These are phyloP conservation scores for Zhuliangozyma blackwelliae DNA, from an alignment of 1,139 yeast species.

Conservation along the genomic window DNA sequence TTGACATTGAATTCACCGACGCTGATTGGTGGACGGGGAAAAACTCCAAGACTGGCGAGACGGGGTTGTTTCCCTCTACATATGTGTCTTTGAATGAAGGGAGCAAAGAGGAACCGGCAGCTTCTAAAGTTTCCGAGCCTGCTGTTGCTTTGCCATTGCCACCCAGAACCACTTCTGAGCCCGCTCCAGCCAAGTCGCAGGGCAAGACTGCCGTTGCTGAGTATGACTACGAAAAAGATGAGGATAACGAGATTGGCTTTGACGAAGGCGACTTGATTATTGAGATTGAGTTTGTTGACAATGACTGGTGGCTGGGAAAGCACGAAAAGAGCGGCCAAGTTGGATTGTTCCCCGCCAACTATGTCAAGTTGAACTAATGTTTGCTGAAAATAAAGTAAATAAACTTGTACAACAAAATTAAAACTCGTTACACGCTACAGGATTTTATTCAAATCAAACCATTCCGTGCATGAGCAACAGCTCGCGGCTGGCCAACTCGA, in stretches of 20 bases:
- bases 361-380: slow-evolving; percentile 47
- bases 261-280: slow-evolving; percentile 77
- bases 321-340: slow-evolving; percentile 62
- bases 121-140: slow-evolving; percentile 4
- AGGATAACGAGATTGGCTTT: slow-evolving; percentile 80
- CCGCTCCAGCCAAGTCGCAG: slow-evolving; percentile 9
- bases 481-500: slow-evolving; percentile 25
- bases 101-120: background rate
- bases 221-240: slow-evolving; percentile 68
- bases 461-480: slow-evolving; percentile 14
- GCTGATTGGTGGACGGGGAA: slow-evolving; percentile 84
- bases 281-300: slow-evolving; percentile 85
- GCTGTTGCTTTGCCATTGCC: slow-evolving; percentile 1
- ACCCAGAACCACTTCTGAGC: slow-evolving; percentile 12
- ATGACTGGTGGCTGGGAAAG: slow-evolving; percentile 95
- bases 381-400: background rate
- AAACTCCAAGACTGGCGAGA: slow-evolving; percentile 52
- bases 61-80: slow-evolving; percentile 71
- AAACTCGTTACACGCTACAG: too few relatives aligned
- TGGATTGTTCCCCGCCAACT: slow-evolving; percentile 89
- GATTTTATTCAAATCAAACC: too few relatives aligned
- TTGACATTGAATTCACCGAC: slow-evolving; percentile 65
- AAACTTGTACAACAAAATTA: too few relatives aligned
- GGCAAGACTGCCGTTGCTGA: slow-evolving; percentile 63
- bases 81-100: slow-evolving; percentile 50